Conservation (phyloP, 371 early-diverging fungal genomes). For the Apophysomyces trapeziformis region DNA sequence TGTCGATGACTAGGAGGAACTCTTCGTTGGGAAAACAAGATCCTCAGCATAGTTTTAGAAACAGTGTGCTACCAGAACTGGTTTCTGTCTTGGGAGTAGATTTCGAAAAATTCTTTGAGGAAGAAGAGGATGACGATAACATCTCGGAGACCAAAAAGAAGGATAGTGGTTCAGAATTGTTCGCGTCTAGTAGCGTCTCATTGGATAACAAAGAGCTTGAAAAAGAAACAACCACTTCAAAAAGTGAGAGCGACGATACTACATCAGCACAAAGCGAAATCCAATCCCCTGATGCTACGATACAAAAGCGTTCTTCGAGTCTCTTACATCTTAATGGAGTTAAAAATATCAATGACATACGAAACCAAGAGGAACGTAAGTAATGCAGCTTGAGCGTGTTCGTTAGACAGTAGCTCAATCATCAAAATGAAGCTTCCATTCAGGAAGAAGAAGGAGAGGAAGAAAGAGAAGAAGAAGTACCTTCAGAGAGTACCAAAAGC, state of each 20-base stretch:
- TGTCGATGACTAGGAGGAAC: conserved; percentile 48
- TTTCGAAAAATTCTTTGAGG: conserved; percentile 48
- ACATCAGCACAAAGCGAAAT: neutral
- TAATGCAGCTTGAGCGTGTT: neutral
- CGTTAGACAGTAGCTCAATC: neutral
- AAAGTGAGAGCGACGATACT: neutral
- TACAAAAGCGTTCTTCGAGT: conserved; percentile 18
- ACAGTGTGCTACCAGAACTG: conserved; percentile 55
- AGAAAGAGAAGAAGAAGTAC: conserved; percentile 11
- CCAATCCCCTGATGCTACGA: neutral
- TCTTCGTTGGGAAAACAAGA: conserved; percentile 28
- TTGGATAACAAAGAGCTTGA: conserved; percentile 15
- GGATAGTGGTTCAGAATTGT: neutral
- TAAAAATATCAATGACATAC: neutral
- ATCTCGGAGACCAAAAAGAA: neutral
- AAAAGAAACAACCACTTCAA: conserved; percentile 7
- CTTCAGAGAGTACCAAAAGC: neutral
- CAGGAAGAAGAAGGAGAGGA: conserved; percentile 19
- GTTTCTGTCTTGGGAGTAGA: conserved; percentile 54
- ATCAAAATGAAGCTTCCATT: neutral
- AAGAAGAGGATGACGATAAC: conserved; percentile 45
- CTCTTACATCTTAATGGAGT: conserved; percentile 18
- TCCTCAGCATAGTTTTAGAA: conserved; percentile 32
- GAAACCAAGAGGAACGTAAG: conserved; percentile 2
- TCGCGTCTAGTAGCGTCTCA: neutral